Evolutionary conservation across 352 stramenopile genomes (phyloP), one percentile per base, ranked within the genome.

Genomic region (Phytophthora tubulina): DNA sequence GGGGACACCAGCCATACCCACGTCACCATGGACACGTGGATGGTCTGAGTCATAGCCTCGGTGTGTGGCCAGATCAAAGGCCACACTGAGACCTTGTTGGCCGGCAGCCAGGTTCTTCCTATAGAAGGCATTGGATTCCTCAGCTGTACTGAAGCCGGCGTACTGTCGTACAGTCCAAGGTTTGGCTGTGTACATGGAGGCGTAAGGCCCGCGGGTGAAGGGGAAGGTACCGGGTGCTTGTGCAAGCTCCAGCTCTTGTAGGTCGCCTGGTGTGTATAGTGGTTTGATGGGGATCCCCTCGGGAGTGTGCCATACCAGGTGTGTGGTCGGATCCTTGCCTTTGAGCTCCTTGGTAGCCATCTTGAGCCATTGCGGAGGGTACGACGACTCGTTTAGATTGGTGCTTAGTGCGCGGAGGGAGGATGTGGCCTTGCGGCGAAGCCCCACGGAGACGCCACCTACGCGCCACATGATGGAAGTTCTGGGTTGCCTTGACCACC

Each of bases 11-110:
- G 97, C 97, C 96, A 99, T 99, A 54, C 97, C 97, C 8, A 99
- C 97, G 74, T 99, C 97, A 51, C 97, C 97, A 6, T 88, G 75
- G 6, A 99, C 97, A 63, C 97, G 84, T 45, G 88, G 92, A 77
- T 99, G 97, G 79, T 99, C 96, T 42, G 89, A 98, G 78, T 99
- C 97, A 73, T 99, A 99, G 63, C 97, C 97, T 50, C 97, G 84
- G 86, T 99, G 97, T n/a, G 97, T 99, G 6, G 97, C 96, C 44
- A 99, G 82, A 79, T 99, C 97, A 76, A 99, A 99, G 30, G 97
- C 97, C 31, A 99, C 97, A 54, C 83, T 97, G 1, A 99, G 85
- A 51, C 97, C 97, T 76, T 91, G 83, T 56, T 91, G 84, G 30
- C 97, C 97, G 46, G 96, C 96, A 0, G 89, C 90, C 17, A 99